A percentile compares a stretch with the other conserved stretches of the same genome.
Conservation (phyloP, 1,139 yeast species). For the Nematodospora anomalae region DNA sequence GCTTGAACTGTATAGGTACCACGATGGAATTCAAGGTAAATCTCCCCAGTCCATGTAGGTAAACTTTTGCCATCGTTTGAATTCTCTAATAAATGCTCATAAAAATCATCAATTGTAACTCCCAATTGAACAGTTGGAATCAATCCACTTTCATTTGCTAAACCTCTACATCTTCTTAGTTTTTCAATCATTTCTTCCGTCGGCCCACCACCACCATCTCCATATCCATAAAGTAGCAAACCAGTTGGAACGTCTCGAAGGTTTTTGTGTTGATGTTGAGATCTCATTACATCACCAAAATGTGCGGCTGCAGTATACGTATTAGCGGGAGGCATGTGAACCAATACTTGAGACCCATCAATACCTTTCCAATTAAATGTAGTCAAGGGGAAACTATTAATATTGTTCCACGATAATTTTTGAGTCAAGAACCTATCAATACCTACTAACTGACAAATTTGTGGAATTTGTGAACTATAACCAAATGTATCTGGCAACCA, state of each 20-base stretch:
- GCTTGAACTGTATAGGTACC: slow-evolving; percentile 97
- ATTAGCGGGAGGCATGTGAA: slow-evolving; percentile 97
- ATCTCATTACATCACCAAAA: slow-evolving; percentile 86
- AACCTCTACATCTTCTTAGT: slow-evolving; percentile 85
- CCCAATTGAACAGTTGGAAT: slow-evolving; percentile 82
- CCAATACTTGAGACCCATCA: slow-evolving; percentile 88
- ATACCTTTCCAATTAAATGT: slow-evolving; percentile 95
- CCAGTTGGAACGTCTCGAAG: slow-evolving; percentile 79
- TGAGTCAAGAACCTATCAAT: slow-evolving; percentile 87
- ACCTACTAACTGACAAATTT: slow-evolving; percentile 81
- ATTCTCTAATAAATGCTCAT: slow-evolving; percentile 58
- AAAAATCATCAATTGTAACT: slow-evolving; percentile 74
- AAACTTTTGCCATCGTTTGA: slow-evolving; percentile 67
- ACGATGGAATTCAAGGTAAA: slow-evolving; percentile 92
- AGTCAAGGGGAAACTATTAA: slow-evolving; percentile 82
- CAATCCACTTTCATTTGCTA: slow-evolving; percentile 77
- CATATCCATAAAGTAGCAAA: slow-evolving; percentile 81
- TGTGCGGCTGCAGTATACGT: slow-evolving; percentile 93
- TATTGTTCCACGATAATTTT: slow-evolving; percentile 93
- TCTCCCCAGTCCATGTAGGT: slow-evolving; percentile 91
- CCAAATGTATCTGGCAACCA: slow-evolving; percentile 99
- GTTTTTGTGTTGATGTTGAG: slow-evolving; percentile 79
- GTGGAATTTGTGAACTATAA: slow-evolving; percentile 93
- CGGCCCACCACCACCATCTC: slow-evolving; percentile 99
- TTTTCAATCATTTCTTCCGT: slow-evolving; percentile 91